These are phyloP conservation scores for Jacaranda mimosifolia DNA, from an alignment of 257 asterid species.

Conservation along the genomic window DNA sequence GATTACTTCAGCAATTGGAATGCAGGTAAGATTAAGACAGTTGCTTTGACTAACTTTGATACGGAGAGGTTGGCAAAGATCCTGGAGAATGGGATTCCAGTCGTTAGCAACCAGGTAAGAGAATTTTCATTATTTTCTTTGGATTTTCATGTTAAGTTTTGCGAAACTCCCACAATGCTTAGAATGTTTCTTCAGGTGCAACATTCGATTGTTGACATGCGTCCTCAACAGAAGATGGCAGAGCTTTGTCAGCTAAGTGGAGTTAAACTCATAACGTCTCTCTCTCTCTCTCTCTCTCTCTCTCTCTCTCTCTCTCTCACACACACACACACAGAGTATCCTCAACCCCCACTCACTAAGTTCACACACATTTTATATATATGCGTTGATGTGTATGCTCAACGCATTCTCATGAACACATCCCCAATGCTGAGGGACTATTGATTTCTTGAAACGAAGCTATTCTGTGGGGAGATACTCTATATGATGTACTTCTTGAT, in stretches of 20 bases:
- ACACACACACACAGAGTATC: too few species aligned
- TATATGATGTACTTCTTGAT: slow-evolving; percentile 3
- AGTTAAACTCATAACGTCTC: slow-evolving; percentile 95
- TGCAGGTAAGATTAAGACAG: slow-evolving; percentile 97
- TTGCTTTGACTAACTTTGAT: slow-evolving; percentile 95
- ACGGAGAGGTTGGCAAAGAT: slow-evolving; percentile 85
- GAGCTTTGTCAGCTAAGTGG: slow-evolving; percentile 88
- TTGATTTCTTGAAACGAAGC: neutral
- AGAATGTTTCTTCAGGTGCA: slow-evolving; percentile 80
- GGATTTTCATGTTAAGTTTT: neutral
- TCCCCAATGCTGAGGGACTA: neutral
- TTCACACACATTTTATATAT: neutral
- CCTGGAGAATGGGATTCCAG: slow-evolving; percentile 90
- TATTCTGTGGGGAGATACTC: neutral
- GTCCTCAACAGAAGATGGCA: slow-evolving; percentile 98
- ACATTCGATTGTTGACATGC: slow-evolving; percentile 97
- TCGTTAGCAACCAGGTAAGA: slow-evolving; percentile 92
- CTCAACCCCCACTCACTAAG: neutral
- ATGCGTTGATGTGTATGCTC: neutral
- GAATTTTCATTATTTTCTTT: neutral
- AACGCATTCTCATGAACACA: too few species aligned
- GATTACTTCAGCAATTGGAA: slow-evolving; percentile 43
- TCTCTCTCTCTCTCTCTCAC: slow-evolving; percentile 29
- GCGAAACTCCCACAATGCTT: neutral
- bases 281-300: slow-evolving; percentile 58